Conservation (phyloP, 176 grass and related monocot species). For the Carex myosuroides region DNA sequence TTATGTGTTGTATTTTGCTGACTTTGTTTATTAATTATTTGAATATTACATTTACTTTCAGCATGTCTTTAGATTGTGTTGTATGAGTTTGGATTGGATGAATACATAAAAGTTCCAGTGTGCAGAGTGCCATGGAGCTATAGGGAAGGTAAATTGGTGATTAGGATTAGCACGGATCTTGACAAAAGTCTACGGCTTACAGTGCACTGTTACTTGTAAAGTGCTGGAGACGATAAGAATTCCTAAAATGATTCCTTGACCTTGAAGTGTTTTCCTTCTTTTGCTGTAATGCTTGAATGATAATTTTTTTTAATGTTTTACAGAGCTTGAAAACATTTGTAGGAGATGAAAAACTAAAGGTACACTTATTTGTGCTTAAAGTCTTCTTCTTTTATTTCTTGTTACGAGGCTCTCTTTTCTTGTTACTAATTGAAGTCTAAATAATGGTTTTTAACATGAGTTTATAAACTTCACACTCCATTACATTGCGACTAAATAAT, state of each 20-base stretch:
- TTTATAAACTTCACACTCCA: slow-evolving; percentile 98
- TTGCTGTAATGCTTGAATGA: background rate
- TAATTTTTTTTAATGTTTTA: slow-evolving; percentile 15
- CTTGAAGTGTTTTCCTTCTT: background rate
- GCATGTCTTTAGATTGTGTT: too few species aligned
- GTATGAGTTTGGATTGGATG: too few species aligned
- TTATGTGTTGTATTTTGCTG: too few species aligned
- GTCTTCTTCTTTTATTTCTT: background rate
- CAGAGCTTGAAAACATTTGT: slow-evolving; percentile 85
- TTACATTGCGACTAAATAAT: slow-evolving; percentile 44
- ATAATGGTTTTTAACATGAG: slow-evolving; percentile 30
- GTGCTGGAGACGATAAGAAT: background rate
- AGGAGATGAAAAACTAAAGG: slow-evolving; percentile 82
- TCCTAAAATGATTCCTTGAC: background rate
- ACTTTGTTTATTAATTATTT: too few species aligned
- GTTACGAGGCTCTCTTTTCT: background rate
- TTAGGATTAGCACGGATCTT: background rate
- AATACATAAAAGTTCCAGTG: background rate
- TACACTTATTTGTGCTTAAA: background rate
- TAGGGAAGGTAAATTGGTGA: background rate
- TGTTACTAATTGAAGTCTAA: slow-evolving; percentile 1
- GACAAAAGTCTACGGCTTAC: background rate
- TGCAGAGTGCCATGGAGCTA: background rate
- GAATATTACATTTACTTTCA: too few species aligned
- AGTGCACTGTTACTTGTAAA: background rate